phyloP scores from a whole-genome alignment of 441 rosid genomes.

The Raphanus hybrid region DNA sequence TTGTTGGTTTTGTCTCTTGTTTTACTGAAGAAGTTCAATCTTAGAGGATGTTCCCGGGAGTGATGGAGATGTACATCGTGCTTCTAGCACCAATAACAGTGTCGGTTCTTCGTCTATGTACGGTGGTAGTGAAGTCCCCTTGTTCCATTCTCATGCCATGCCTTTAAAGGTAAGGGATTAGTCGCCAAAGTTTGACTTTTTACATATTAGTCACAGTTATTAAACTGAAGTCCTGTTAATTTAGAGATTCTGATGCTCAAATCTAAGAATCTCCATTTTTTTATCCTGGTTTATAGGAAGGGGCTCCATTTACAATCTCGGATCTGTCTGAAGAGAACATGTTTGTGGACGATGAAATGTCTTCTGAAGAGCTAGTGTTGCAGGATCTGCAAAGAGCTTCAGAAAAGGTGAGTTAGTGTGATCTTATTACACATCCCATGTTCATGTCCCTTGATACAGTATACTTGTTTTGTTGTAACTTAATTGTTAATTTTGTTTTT shows the following conservation, averaged over 20 bases:
- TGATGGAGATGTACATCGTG: too few species aligned
- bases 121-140: too few species aligned
- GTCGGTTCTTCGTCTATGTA: too few species aligned
- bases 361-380: conserved; percentile 65
- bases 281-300: too few species aligned
- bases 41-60: too few species aligned
- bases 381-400: conserved; percentile 73
- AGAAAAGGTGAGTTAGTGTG: conserved; percentile 54
- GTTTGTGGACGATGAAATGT: conserved; percentile 43
- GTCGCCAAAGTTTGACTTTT: background rate
- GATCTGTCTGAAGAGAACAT: conserved; percentile 39
- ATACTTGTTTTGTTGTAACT: conserved; percentile 2
- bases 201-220: background rate
- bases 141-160: too few species aligned
- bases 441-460: background rate
- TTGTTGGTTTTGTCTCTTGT: too few species aligned
- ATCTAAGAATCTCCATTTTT: background rate
- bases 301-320: conserved; percentile 20
- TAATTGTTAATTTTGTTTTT: background rate
- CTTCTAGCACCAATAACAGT: too few species aligned
- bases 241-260: background rate
- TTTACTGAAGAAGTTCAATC: too few species aligned
- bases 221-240: background rate
- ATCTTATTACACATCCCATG: background rate
- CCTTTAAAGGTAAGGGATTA: too few species aligned